Conservation (phyloP, 2,329 filamentous ascomycete genomes). For the Aspergillus ibericus region DNA sequence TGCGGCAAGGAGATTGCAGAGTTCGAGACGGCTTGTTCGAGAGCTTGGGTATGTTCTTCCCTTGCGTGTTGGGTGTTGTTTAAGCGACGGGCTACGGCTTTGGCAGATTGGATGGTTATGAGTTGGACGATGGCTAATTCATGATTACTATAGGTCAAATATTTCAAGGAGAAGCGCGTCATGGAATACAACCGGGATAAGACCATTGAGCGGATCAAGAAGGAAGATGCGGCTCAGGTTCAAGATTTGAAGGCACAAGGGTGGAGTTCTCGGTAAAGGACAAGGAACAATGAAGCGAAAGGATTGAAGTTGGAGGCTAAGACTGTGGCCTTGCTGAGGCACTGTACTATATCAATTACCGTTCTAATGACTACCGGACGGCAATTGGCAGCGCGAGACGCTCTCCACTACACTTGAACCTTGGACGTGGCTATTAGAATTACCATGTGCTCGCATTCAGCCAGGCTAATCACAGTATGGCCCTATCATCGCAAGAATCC, state of each 20-base stretch:
- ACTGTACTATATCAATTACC: conserved; percentile 19
- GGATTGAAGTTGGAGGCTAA: conserved; percentile 17
- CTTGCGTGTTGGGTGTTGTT: too few relatives aligned
- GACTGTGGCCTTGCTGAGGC: neutral
- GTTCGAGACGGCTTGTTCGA: conserved; percentile 84
- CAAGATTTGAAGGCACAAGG: conserved; percentile 44
- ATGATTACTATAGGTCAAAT: conserved; percentile 71
- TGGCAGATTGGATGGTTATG: neutral
- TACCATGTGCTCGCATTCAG: conserved; percentile 4
- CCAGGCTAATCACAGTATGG: neutral
- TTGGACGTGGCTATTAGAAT: neutral
- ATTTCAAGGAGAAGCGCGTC: conserved; percentile 95
- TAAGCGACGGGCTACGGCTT: neutral
- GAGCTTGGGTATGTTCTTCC: conserved; percentile 75
- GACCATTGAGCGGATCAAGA: conserved; percentile 72
- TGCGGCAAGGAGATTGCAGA: conserved; percentile 62
- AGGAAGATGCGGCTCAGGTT: conserved; percentile 69
- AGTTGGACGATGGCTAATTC: conserved; percentile 13
- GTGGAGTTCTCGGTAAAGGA: conserved; percentile 28
- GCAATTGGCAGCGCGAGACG: neutral
- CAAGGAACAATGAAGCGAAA: neutral
- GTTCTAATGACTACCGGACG: neutral
- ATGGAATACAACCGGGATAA: conserved; percentile 85
- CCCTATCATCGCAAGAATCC: neutral
- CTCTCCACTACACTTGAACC: neutral